Base-by-base conservation (phyloP, 1,284 basidiomycete genomes). In the Pseudozyma sp. region DNA sequence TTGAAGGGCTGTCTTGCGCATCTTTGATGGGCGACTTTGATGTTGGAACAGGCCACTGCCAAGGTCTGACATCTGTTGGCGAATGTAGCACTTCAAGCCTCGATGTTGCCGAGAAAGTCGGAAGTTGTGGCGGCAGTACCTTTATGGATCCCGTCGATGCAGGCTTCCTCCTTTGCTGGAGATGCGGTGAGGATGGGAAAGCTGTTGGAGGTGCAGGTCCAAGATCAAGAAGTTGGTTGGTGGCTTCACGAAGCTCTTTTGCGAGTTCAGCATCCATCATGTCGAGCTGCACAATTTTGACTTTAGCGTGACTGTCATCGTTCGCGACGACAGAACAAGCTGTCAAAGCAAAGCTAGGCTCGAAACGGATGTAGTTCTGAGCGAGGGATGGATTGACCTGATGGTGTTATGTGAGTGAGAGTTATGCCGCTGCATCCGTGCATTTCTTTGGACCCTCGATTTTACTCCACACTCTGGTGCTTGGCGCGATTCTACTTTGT, bases 241-340 rank as follows among this genome's bases (percentile, higher is more conserved):
- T 70, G 9, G 76, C 76, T 62, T 72, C 60, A n/a, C 61, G 69
- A 3, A 78, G 57, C 47, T 78, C 76, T 21, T 62, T 59, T 18
- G 72, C 62, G n/a, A 78, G 54, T 45, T 76, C 54, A 10, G 45
- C 58, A 8, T 76, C 73, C 73, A 71, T 76, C 21, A 42, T 52
- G 56, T 39, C 16, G 40, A 36, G 5, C 14, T 31, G 25, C 25
- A 6, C 25, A 6, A 3, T 3, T 31, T 31, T 7, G 2, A 7
- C 6, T 6, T 13, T 13, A 14, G 13, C 1, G 12, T 10, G 19
- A 35, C 3, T 9, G 12, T 25, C 36, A 11, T 31, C 13, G 43
- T 8, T 38, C 66, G 55, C 55, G 55, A 34, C 34, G 14, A 21
- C 5, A 10, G 25, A 12, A 14, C 21, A 19, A 38, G 40, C 13